Conservation (phyloP, 2,329 filamentous ascomycete species). For the Tolypocladium inflatum region DNA sequence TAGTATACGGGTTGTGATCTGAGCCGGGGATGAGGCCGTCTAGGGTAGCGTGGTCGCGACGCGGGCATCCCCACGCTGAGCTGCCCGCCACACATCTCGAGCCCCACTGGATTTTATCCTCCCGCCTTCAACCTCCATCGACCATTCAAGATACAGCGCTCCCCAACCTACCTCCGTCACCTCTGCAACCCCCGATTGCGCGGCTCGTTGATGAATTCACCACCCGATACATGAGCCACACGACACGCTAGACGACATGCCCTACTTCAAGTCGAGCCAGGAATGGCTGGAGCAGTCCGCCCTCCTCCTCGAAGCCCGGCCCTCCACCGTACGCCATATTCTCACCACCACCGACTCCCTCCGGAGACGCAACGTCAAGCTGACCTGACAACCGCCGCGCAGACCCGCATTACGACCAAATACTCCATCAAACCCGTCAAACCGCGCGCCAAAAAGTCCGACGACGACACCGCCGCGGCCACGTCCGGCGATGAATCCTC, state of each 20-base stretch:
- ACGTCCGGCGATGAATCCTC: conserved; percentile 10
- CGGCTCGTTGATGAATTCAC: neutral
- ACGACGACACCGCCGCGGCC: conserved; percentile 16
- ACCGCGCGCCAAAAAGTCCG: conserved; percentile 13
- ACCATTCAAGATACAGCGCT: too few relatives aligned
- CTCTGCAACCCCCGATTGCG: neutral
- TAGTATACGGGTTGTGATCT: neutral
- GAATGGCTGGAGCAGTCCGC: conserved; percentile 87
- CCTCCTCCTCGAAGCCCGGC: conserved; percentile 77
- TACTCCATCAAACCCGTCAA: conserved; percentile 60
- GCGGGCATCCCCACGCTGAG: neutral
- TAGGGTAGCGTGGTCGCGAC: neutral
- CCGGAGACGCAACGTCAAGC: neutral
- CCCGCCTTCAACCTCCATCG: neutral
- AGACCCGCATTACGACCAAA: conserved; percentile 89
- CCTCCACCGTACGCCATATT: conserved; percentile 60
- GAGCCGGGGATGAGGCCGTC: neutral
- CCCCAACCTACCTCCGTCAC: neutral
- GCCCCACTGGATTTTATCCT: neutral
- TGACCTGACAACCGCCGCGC: neutral
- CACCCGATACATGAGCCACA: neutral
- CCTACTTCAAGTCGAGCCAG: conserved; percentile 72
- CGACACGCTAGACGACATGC: conserved; percentile 44
- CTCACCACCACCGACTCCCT: neutral
- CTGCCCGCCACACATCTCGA: neutral